phyloP scores from a whole-genome alignment of 108 stramenopile genomes.

The Skeletonema potamos region DNA sequence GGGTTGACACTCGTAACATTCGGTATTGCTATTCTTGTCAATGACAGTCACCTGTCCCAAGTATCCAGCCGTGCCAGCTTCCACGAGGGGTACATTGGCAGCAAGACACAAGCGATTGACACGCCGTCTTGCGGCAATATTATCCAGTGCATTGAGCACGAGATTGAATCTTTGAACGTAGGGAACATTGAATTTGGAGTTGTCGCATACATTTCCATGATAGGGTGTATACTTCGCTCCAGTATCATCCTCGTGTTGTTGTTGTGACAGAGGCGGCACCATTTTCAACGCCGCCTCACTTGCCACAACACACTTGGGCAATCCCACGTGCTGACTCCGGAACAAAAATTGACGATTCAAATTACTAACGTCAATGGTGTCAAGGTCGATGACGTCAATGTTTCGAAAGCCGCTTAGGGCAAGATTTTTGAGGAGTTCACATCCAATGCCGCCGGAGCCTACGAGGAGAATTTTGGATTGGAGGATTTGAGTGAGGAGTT shows the following conservation, averaged over 20 bases:
- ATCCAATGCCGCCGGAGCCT: conserved; percentile 96
- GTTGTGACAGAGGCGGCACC: conserved; percentile 31
- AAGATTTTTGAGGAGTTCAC: conserved; percentile 96
- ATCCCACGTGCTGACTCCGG: conserved; percentile 81
- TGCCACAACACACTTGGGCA: conserved; percentile 83
- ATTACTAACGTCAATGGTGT: conserved; percentile 99
- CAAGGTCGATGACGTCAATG: conserved; percentile 95
- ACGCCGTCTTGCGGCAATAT: conserved; percentile 94
- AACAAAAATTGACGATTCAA: conserved; percentile 97
- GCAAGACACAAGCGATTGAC: conserved; percentile 99
- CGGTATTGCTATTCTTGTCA: conserved; percentile 74
- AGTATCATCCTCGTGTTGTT: not conserved
- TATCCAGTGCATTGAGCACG: conserved; percentile 96
- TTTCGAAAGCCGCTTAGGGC: conserved; percentile 89
- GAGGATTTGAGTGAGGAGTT: conserved; percentile 31
- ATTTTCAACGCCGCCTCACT: conserved; percentile 70
- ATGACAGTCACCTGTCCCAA: conserved; percentile 96
- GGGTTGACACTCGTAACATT: conserved; percentile 98
- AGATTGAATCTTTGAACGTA: conserved; percentile 89
- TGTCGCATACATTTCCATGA: conserved; percentile 96
- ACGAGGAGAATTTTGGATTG: conserved; percentile 67
- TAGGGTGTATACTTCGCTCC: conserved; percentile 71
- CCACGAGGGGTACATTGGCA: conserved; percentile 90
- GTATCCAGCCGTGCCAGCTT: conserved; percentile 98
- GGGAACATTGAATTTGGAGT: conserved; percentile 79